Evolutionary conservation across 192 early-diverging fungal genomes (phyloP), one percentile per base, ranked within the genome.

Genomic region (Powellomyces hirtus): DNA sequence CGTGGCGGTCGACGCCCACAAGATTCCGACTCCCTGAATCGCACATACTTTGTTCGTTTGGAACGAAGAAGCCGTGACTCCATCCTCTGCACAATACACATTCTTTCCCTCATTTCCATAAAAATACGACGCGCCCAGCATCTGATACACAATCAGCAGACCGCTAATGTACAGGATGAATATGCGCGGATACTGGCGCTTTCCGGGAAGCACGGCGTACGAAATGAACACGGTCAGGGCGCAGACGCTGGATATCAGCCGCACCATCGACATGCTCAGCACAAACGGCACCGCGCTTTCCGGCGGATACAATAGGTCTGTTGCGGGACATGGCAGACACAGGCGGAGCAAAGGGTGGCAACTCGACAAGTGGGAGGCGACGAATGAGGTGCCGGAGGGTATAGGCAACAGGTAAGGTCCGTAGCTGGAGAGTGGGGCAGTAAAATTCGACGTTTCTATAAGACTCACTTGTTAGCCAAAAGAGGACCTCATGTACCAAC

Each of bases 311-410:
- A 71, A 51, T 24, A 35, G 27, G 60, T 51, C 46, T 14, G 35
- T 38, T 16, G 46, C 59, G 2, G 68, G 68, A 30, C 68, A 71
- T n/a, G 68, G 68, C 14, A 71, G 68, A 36, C 68, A 71, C 60
- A 59, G 63, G 35, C 38, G n/a, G 33, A 56, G 53, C 14, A 31
- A 27, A 22, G 53, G 53, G 18, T 56, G 53, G 53, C 53, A 56
- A 2, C 27, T 33, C 6, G 53, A 22, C 27, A 56, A 31, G 26
- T 49, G 46, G 46, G 26, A 49, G 4, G 29, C 29, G 40, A 42
- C 40, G 40, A 42, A 42, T n/a, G n/a, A n/a, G n/a, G n/a, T n/a
- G 10, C 40, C 40, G n/a, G n/a, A 42, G 16, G 53, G 53, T 27
- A 56, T 56, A 22, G 53, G 53, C 24, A 56, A 18, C 2, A 56